Evolutionary conservation across 2,329 filamentous ascomycete species (phyloP).

Genomic region (Colletotrichum navitas): DNA sequence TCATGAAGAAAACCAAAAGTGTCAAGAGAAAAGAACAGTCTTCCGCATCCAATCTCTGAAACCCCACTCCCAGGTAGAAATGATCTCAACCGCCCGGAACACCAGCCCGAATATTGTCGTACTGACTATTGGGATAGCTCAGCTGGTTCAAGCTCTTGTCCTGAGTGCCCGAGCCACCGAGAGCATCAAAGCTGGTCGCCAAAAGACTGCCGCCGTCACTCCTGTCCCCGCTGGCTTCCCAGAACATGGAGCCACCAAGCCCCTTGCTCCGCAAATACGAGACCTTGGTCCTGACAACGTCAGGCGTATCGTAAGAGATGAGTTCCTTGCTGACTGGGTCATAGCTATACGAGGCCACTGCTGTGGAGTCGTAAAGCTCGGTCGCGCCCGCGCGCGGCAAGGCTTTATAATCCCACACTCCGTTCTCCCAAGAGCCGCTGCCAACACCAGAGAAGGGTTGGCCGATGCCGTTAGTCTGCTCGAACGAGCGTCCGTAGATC

Average conservation of each 20-base stretch:
- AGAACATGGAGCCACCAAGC: constrained; percentile 85
- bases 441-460: constrained; percentile 73
- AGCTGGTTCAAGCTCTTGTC: constrained; percentile 67
- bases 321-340: constrained; percentile 69
- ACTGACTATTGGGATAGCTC: constrained; percentile 67
- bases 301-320: constrained; percentile 76
- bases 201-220: constrained; percentile 66
- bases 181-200: constrained; percentile 53
- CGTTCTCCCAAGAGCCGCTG: constrained; percentile 67
- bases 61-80: no score
- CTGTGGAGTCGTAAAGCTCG: constrained; percentile 67
- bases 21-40: not conserved
- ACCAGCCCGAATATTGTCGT: constrained; percentile 64
- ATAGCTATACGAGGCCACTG: constrained; percentile 78
- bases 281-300: constrained; percentile 71
- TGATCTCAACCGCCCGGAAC: constrained; percentile 1
- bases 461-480: constrained; percentile 75
- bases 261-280: constrained; percentile 70
- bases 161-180: constrained; percentile 51
- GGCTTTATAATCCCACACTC: constrained; percentile 80
- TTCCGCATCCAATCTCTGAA: not conserved
- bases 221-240: constrained; percentile 81
- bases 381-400: constrained; percentile 72
- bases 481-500: constrained; percentile 83
- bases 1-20: not conserved